Evolutionary conservation across 495 filamentous ascomycete genomes (phyloP), one percentile per base, ranked within the genome.

Genomic region (Hypoxylon subgilvum): DNA sequence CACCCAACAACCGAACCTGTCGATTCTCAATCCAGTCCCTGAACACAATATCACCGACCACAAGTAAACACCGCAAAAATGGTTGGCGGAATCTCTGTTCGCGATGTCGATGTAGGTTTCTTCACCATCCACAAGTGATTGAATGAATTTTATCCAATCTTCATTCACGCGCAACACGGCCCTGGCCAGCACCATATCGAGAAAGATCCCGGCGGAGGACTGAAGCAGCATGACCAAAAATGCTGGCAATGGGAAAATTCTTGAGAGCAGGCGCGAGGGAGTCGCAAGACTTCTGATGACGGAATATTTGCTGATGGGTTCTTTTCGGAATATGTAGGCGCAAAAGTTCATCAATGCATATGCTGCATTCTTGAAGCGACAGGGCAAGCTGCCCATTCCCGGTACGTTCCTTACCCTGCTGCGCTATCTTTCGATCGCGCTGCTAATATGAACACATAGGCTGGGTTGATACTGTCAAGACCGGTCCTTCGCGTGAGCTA

Each of bases 401-500:
- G 92, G 92, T 92, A 76, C 65, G 76, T 70, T 54, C 38, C 48
- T 58, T 52, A 48, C 57, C 59, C 63, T 61, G 12, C 12, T 12
- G 14, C 12, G 9, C 31, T 28, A 8, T n/a, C 30, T 27, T 30
- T 43, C 51, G 46, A 23, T 9, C 8, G 10, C 7, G 14, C 44
- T 51, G 46, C 48, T 60, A 46, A 56, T 55, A 14, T 9, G 0
- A 19, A 14, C 35, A 67, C 70, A 61, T 67, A 92, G 90, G 89
- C 79, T 97, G 93, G 93, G 91, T 96, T 76, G 93, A 97, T 73
- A 96, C 93, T 72, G 93, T 97, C 82, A 97, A 97, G 87, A 96
- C 93, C 66, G 92, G 90, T 54, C 82, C 86, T 74, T 87, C 88
- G 75, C 96, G 96, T 79, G 93, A 97, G 82, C 89, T 97, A 64